These are phyloP conservation scores for Penicillium angulare DNA, from an alignment of 495 filamentous ascomycete species.

Conservation along the genomic window DNA sequence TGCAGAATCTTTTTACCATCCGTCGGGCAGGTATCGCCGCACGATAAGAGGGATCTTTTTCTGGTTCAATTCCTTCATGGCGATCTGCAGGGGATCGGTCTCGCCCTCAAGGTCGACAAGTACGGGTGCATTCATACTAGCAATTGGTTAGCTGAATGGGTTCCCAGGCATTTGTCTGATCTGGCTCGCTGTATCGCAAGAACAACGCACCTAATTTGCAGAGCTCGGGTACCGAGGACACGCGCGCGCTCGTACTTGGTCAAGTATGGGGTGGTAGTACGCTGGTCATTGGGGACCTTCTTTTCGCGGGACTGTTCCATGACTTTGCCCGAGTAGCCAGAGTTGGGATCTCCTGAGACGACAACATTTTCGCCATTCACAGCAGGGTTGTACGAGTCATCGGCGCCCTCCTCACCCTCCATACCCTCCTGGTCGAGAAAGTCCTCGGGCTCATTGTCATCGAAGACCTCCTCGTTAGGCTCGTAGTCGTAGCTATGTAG, in stretches of 20 bases:
- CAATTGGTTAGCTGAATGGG: slow-evolving; percentile 12
- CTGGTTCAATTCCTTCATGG: slow-evolving; percentile 92
- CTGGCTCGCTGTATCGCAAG: neutral
- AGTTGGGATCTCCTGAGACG: slow-evolving; percentile 71
- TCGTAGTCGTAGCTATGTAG: slow-evolving; percentile 51
- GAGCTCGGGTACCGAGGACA: slow-evolving; percentile 85
- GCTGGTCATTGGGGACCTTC: slow-evolving; percentile 84
- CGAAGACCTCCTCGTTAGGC: slow-evolving; percentile 58
- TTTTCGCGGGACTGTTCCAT: slow-evolving; percentile 74
- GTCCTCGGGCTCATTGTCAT: slow-evolving; percentile 64
- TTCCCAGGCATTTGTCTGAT: neutral
- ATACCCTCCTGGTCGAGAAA: slow-evolving; percentile 47
- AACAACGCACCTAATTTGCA: slow-evolving; percentile 87
- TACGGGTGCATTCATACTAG: slow-evolving; percentile 95
- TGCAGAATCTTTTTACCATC: slow-evolving; percentile 67
- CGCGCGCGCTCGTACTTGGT: slow-evolving; percentile 97
- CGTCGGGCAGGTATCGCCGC: slow-evolving; percentile 91
- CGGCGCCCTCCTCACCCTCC: slow-evolving; percentile 40
- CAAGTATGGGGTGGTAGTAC: slow-evolving; percentile 96
- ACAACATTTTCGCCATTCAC: slow-evolving; percentile 60
- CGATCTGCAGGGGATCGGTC: slow-evolving; percentile 96
- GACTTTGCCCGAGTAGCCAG: slow-evolving; percentile 51
- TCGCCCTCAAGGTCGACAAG: slow-evolving; percentile 96
- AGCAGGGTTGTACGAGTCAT: slow-evolving; percentile 48
- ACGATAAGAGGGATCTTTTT: slow-evolving; percentile 98